phyloP scores from a whole-genome alignment of 2,329 filamentous ascomycete genomes.

The Byssochlamys sp. region DNA sequence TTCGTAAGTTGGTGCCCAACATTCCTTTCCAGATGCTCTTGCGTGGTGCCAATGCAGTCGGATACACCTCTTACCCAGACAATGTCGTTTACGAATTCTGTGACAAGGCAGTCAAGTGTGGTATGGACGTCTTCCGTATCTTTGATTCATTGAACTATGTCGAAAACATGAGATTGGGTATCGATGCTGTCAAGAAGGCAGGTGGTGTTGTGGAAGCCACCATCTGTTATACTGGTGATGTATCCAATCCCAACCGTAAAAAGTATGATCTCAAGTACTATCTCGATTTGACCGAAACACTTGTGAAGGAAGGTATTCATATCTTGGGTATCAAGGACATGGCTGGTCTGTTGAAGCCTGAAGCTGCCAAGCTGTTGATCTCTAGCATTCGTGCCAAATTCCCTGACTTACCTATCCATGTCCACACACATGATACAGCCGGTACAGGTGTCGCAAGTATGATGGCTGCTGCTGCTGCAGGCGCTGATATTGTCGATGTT shows the following conservation, averaged over 20 bases:
- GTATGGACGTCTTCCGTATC: conserved; percentile 96
- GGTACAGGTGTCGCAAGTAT: conserved; percentile 97
- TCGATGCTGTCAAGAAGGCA: conserved; percentile 91
- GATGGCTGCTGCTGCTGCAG: conserved; percentile 88
- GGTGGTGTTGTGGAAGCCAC: conserved; percentile 90
- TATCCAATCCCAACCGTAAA: conserved; percentile 78
- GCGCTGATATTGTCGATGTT: conserved; percentile 88
- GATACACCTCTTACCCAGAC: conserved; percentile 89
- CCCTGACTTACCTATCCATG: conserved; percentile 94
- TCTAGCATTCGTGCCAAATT: conserved; percentile 86
- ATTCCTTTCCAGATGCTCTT: conserved; percentile 99
- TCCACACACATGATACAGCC: conserved; percentile 98
- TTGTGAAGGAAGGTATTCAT: conserved; percentile 80
- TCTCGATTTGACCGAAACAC: conserved; percentile 76
- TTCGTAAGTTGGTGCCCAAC: conserved; percentile 89
- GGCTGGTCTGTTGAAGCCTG: conserved; percentile 96
- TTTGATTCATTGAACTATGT: conserved; percentile 96
- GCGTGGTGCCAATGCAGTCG: conserved; percentile 93
- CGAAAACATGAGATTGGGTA: conserved; percentile 91
- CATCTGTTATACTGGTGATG: conserved; percentile 68
- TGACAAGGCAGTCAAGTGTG: conserved; percentile 95
- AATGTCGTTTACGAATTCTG: conserved; percentile 98
- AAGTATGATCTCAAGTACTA: conserved; percentile 99
- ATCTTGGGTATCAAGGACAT: conserved; percentile 91
- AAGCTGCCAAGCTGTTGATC: conserved; percentile 76